Evolutionary conservation across 2,329 filamentous ascomycete genomes (phyloP).

Genomic region (Aciculosporium take): DNA sequence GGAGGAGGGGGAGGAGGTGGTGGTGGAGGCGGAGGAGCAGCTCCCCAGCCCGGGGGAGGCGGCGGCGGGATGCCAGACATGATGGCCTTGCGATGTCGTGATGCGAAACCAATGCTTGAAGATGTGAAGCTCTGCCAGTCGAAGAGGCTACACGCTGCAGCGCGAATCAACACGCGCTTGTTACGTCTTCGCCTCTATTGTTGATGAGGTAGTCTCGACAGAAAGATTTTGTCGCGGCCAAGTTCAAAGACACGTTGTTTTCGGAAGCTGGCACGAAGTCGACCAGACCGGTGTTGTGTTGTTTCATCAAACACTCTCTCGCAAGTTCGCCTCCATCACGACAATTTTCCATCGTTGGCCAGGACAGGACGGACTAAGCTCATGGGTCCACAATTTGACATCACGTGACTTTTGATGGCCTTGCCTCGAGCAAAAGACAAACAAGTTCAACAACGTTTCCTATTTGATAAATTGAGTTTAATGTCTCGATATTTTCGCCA

Average conservation of each 20-base stretch:
- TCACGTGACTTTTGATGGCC: not conserved
- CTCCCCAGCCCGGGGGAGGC: constrained; percentile 43
- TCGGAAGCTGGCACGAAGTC: constrained; percentile 16
- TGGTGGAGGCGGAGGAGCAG: constrained; percentile 39
- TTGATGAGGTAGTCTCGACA: not conserved
- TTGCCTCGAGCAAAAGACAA: not conserved
- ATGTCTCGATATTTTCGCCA: no score
- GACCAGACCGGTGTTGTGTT: constrained; percentile 16
- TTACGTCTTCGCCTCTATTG: constrained; percentile 8
- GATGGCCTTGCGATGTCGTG: constrained; percentile 16
- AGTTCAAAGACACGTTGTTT: constrained; percentile 12
- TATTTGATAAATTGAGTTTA: no score
- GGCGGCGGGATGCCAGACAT: constrained; percentile 43
- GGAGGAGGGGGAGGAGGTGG: constrained; percentile 45
- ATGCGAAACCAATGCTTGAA: constrained; percentile 11
- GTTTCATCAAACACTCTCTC: constrained; percentile 8
- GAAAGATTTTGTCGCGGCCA: not conserved
- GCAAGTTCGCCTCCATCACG: constrained; percentile 15
- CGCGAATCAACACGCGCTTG: constrained; percentile 21
- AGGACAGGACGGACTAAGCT: constrained; percentile 7
- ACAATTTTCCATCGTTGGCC: constrained; percentile 20
- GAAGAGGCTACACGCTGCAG: constrained; percentile 20
- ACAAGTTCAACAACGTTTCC: no score
- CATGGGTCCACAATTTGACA: constrained; percentile 1
- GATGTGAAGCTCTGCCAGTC: constrained; percentile 12